A percentile compares a stretch with the other conserved stretches of the same genome.
Evolutionary conservation across 768 basidiomycete species (phyloP).

Genomic region (button mushroom (Agaricus bisporus)): DNA sequence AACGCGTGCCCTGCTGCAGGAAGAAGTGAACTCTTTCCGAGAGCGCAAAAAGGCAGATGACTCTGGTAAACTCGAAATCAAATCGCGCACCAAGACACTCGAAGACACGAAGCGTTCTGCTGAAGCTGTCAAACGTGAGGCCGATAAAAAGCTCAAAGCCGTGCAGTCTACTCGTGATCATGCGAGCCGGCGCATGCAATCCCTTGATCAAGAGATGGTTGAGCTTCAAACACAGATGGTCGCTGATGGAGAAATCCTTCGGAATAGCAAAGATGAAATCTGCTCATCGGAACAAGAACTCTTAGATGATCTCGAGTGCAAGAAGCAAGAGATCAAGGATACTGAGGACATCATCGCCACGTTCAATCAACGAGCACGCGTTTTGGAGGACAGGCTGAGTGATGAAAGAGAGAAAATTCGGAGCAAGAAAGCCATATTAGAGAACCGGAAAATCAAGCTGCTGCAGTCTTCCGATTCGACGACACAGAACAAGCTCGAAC

Average conservation of each 20-base stretch:
- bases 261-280: constrained; percentile 35
- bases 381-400: constrained; percentile 66
- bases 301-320: constrained; percentile 43
- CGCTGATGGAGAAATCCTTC: constrained; percentile 49
- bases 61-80: constrained; percentile 65
- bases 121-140: constrained; percentile 75
- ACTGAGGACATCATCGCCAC: constrained; percentile 62
- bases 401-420: constrained; percentile 56
- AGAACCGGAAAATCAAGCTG: neutral
- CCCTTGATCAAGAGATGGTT: constrained; percentile 57
- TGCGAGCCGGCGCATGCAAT: constrained; percentile 49
- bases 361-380: constrained; percentile 60
- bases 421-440: constrained; percentile 12
- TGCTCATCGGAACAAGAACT: constrained; percentile 52
- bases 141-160: constrained; percentile 81
- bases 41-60: constrained; percentile 82
- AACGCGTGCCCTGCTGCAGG: constrained; percentile 60
- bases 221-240: constrained; percentile 45
- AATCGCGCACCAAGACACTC: constrained; percentile 74
- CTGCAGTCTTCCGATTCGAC: neutral
- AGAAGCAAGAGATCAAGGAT: constrained; percentile 53
- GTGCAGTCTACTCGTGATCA: constrained; percentile 60
- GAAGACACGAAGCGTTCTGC: constrained; percentile 85
- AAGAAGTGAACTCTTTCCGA: constrained; percentile 68
- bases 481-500: neutral